These are phyloP conservation scores for Glycine soja DNA, from an alignment of 306 rosid genomes.

Conservation along the genomic window DNA sequence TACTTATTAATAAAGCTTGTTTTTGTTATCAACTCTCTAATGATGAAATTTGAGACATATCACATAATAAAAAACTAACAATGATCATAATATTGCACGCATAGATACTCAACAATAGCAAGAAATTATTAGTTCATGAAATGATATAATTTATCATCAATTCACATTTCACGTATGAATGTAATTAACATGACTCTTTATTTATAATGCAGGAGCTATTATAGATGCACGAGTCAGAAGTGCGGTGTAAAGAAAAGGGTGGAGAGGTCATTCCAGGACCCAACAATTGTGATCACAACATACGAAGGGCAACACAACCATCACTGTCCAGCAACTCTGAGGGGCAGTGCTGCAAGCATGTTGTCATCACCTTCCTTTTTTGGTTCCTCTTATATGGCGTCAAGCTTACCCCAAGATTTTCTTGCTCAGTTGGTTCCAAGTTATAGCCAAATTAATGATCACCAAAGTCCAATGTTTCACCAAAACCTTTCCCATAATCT, in stretches of 20 bases:
- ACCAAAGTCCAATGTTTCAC: slow-evolving; percentile 52
- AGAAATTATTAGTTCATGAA: slow-evolving; percentile 5
- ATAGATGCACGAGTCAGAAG: slow-evolving; percentile 87
- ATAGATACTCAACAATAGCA: too few species aligned
- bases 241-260: slow-evolving; percentile 85
- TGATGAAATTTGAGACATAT: slow-evolving; percentile 15
- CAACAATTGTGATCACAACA: slow-evolving; percentile 79
- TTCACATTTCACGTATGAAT: slow-evolving; percentile 15
- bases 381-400: slow-evolving; percentile 50
- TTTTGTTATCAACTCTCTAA: slow-evolving; percentile 12
- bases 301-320: slow-evolving; percentile 94
- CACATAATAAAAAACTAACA: not conserved
- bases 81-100: too few species aligned
- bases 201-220: slow-evolving; percentile 70
- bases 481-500: slow-evolving; percentile 49
- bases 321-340: slow-evolving; percentile 79
- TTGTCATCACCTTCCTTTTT: slow-evolving; percentile 57
- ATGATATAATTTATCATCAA: not conserved
- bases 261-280: slow-evolving; percentile 84
- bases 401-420: slow-evolving; percentile 63
- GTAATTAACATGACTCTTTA: not conserved
- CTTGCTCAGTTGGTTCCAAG: slow-evolving; percentile 71
- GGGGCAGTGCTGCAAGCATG: slow-evolving; percentile 69
- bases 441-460: slow-evolving; percentile 21
- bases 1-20: not conserved